Conservation (phyloP, 768 basidiomycete species). For the Trametes maxima region DNA sequence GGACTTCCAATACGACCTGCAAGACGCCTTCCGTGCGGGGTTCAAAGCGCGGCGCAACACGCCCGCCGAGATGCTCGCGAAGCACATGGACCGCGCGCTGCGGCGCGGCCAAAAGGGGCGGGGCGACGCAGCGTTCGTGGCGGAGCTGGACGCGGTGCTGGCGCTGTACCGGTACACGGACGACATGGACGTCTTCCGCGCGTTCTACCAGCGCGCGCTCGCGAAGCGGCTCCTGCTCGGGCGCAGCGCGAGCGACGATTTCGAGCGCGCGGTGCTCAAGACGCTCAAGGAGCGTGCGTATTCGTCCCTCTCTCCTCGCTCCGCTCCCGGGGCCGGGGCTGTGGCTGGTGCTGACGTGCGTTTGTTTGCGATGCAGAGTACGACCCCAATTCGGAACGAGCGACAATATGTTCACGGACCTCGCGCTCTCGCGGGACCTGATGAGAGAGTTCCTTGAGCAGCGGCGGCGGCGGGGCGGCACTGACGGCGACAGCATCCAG, state of each 20-base stretch:
- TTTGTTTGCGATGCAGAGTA: constrained; percentile 57
- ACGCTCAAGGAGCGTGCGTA: constrained; percentile 80
- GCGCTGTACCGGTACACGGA: constrained; percentile 84
- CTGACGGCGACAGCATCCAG: constrained; percentile 34
- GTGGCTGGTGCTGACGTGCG: not conserved
- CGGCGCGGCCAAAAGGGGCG: constrained; percentile 78
- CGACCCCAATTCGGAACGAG: constrained; percentile 93
- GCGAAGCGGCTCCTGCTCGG: constrained; percentile 88
- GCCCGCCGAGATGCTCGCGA: constrained; percentile 93
- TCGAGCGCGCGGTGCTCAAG: constrained; percentile 82
- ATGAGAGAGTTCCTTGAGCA: constrained; percentile 66
- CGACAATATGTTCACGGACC: constrained; percentile 94
- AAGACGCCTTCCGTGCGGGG: constrained; percentile 70
- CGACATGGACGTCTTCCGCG: constrained; percentile 92
- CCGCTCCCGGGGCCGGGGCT: too few relatives aligned
- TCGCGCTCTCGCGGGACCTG: constrained; percentile 73
- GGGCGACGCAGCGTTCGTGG: constrained; percentile 64
- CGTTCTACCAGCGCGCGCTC: constrained; percentile 86
- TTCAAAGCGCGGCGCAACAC: constrained; percentile 79
- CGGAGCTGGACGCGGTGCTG: constrained; percentile 64
- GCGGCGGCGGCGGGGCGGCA: constrained; percentile 32
- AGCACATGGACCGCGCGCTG: constrained; percentile 85
- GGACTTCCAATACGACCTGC: constrained; percentile 66
- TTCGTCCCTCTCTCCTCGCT: not conserved
- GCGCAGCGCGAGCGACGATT: constrained; percentile 83